These are phyloP conservation scores for Kandelia obovata DNA, from an alignment of 345 rosid genomes.

Conservation along the genomic window DNA sequence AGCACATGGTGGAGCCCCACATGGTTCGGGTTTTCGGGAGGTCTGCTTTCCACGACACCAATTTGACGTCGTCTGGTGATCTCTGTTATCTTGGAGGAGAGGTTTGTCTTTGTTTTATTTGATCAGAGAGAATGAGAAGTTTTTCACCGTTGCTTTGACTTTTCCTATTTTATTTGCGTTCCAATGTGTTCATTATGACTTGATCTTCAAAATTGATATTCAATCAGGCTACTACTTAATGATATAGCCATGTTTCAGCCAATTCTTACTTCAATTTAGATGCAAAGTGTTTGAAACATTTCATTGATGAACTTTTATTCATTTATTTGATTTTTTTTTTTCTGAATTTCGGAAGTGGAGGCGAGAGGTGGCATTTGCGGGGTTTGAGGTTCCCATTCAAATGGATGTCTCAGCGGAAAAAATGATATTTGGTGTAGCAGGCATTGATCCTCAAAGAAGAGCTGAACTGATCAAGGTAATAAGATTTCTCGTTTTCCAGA, in stretches of 20 bases:
- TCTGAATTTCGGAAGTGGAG: slow-evolving; percentile 58
- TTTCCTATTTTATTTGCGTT: no score
- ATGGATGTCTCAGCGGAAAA: slow-evolving; percentile 90
- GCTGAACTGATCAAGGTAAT: slow-evolving; percentile 81
- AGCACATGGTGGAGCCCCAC: slow-evolving; percentile 92
- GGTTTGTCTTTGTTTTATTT: slow-evolving; percentile 35
- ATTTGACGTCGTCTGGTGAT: slow-evolving; percentile 79
- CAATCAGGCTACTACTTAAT: no score
- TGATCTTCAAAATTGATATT: no score
- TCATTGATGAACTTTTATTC: no score
- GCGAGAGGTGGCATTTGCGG: slow-evolving; percentile 95
- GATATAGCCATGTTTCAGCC: no score
- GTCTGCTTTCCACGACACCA: slow-evolving; percentile 92
- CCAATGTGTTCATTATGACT: no score
- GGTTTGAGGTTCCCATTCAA: slow-evolving; percentile 93
- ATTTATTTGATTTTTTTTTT: not conserved
- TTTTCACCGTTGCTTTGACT: no score
- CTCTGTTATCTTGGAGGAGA: slow-evolving; percentile 96
- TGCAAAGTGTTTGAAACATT: no score
- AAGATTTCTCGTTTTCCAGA: slow-evolving; percentile 1
- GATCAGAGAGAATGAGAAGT: not conserved
- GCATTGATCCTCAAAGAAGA: slow-evolving; percentile 81
- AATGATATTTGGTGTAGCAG: slow-evolving; percentile 86
- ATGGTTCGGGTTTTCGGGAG: slow-evolving; percentile 87
- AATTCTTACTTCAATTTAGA: no score